Evolutionary conservation across 257 asterid species (phyloP).

Genomic region (Solanum pennellii): DNA sequence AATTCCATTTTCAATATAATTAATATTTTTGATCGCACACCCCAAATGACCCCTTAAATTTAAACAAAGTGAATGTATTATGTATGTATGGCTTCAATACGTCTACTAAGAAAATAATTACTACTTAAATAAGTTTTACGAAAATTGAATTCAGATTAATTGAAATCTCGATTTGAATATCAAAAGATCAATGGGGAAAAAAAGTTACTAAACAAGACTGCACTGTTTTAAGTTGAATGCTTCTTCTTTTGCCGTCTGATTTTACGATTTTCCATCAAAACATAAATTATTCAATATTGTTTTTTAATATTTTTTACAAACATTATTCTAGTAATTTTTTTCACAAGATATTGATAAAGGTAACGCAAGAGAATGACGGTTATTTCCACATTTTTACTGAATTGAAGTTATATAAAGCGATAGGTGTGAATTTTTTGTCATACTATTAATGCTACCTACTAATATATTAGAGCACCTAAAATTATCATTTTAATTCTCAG

Average conservation of each 20-base stretch:
- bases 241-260: neutral
- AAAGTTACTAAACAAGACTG: neutral
- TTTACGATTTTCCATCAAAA: neutral
- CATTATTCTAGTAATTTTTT: neutral
- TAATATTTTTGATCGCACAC: neutral
- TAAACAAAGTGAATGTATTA: neutral
- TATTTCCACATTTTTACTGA: neutral
- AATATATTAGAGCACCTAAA: neutral
- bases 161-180: neutral
- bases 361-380: neutral
- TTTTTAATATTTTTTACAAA: neutral
- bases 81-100: neutral
- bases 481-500: neutral
- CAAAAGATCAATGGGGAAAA: neutral
- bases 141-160: neutral
- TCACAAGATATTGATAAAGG: neutral
- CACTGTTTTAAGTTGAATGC: neutral
- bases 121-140: neutral
- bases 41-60: neutral
- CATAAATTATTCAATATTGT: neutral
- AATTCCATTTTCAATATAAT: neutral
- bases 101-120: fast-evolving
- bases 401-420: neutral
- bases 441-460: neutral
- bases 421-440: neutral